Percentiles rank a stretch among this genome's conserved stretches.
Conservation (phyloP, 2,329 filamentous ascomycete species). For the Colletotrichum sp. region DNA sequence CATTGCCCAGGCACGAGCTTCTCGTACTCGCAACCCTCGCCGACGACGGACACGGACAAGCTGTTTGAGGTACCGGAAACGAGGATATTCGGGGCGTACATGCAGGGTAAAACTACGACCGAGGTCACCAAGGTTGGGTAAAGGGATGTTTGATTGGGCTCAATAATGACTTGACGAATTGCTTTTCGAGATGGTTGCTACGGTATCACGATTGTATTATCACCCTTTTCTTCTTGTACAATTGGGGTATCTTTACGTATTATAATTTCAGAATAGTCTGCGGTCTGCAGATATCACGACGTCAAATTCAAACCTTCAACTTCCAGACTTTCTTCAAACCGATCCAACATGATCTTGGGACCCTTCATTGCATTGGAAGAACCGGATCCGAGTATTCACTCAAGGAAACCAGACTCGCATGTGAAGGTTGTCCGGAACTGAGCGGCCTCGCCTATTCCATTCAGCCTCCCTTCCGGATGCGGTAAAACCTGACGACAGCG, state of each 20-base stretch:
- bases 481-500: background rate
- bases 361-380: rapidly evolving
- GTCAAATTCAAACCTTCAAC: background rate
- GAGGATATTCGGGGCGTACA: background rate
- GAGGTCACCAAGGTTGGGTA: background rate
- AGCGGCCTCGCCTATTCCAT: background rate
- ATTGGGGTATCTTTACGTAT: background rate
- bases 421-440: background rate
- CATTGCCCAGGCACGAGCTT: background rate
- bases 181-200: background rate
- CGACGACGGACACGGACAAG: background rate
- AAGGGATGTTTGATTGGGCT: background rate
- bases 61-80: background rate
- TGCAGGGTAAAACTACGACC: background rate
- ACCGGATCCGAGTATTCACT: background rate
- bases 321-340: background rate
- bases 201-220: background rate
- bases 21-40: background rate
- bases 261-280: background rate
- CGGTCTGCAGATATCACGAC: background rate
- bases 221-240: background rate
- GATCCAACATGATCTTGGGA: rapidly evolving
- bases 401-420: background rate
- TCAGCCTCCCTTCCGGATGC: background rate
- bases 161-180: background rate